Base-by-base conservation (phyloP, 192 early-diverging fungal genomes). In the Powellomyces hirtus region DNA sequence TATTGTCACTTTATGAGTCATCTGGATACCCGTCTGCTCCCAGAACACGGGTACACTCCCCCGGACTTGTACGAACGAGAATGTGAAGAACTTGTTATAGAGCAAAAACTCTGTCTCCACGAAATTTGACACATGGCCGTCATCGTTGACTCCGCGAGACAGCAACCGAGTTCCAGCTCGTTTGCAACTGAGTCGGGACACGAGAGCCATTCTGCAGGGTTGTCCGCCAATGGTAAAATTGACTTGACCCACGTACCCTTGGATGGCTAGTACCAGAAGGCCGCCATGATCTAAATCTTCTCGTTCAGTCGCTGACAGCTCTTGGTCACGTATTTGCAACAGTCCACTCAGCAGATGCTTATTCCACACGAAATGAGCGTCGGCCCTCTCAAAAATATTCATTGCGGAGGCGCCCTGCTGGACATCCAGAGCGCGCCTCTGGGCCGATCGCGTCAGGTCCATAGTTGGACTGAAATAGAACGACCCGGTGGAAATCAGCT, bases 101-200 rank as follows among this genome's bases (percentile, higher is more conserved):
- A 95, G 72, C 10, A 95, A 81, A 22, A 93, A 84, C 77, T 98
- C 97, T 0, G 94, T 93, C 66, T 99, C 96, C 2, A 98, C 97
- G 78, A 96, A 98, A 73, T 99, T 99, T n/a, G 95, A 93, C 34
- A 96, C 94, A 70, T 91, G 85, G 31, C 98, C 98, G 63, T 92
- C 90, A 66, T 99, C 98, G 64, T 99, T 94, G 34, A 99, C 88
- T 4, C 98, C 98, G 24, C 98, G 88, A 1, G 95, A 91, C 68
- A 94, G 90, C 73, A 91, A 97, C 40, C 98, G 83, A 35, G 94
- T 97, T 5, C 98, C 98, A 46, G 91, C 83, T 31, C 91, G 76
- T 62, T 88, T 85, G 67, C 89, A 93, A 68, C 90, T 89, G 50
- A 95, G 79, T 49, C 92, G 81, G 5, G 89, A 92, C 31, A 93